phyloP scores from a whole-genome alignment of 106 monocot genomes.

The Dendrobium huoshanense region DNA sequence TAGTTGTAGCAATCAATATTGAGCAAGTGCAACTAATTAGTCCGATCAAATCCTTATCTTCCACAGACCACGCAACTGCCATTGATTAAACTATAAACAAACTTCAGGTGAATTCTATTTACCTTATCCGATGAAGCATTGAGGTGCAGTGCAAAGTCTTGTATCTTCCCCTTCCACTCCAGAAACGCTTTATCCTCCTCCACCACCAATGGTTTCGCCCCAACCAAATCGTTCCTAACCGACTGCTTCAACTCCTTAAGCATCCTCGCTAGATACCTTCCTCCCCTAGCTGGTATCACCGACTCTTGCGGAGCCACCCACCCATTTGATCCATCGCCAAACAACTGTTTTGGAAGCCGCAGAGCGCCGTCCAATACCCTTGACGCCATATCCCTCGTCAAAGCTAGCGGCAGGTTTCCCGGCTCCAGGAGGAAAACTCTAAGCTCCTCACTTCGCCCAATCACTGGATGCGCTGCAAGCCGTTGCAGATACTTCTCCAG shows the following conservation, averaged over 20 bases:
- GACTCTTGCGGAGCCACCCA: conserved; percentile 55
- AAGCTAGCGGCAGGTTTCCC: conserved; percentile 59
- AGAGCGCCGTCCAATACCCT: conserved; percentile 77
- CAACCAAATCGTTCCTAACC: conserved; percentile 65
- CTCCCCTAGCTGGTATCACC: conserved; percentile 73
- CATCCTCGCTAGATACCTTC: conserved; percentile 76
- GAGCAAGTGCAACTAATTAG: not conserved
- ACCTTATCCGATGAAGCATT: conserved; percentile 73
- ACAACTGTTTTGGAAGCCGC: conserved; percentile 63
- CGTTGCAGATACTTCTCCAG: conserved; percentile 67
- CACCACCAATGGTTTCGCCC: conserved; percentile 30
- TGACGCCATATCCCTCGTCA: conserved; percentile 62
- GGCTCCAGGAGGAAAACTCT: conserved; percentile 51
- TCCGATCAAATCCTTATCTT: not conserved
- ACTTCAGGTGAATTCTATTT: not conserved
- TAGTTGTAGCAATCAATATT: not conserved
- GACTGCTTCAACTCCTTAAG: conserved; percentile 92
- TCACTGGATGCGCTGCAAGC: conserved; percentile 56
- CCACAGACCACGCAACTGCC: not conserved
- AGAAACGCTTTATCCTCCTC: conserved; percentile 82
- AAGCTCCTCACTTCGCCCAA: conserved; percentile 67
- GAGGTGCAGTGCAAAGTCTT: conserved; percentile 71
- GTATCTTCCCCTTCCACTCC: conserved; percentile 65
- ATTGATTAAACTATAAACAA: not conserved
- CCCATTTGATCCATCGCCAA: conserved; percentile 22